A percentile compares a stretch with the other conserved stretches of the same genome.
Evolutionary conservation across 257 asterid species (phyloP).

Genomic region (Leptodermis oblonga): DNA sequence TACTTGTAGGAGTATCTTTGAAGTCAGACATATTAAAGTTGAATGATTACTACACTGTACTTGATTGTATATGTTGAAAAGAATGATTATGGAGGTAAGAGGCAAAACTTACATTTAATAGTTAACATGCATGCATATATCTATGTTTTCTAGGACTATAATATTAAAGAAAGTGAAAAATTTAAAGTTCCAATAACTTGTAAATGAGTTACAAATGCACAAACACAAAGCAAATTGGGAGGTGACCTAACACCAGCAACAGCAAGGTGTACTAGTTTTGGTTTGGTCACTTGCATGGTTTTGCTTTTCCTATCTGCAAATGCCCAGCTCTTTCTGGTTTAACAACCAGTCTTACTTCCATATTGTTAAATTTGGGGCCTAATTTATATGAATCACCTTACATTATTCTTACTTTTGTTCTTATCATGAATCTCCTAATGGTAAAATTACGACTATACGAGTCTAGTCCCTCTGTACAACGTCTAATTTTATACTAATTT

Average conservation of each 20-base stretch:
- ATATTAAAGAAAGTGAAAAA: no score
- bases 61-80: not conserved
- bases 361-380: not conserved
- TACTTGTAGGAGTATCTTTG: not conserved
- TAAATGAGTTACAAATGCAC: not conserved
- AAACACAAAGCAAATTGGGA: conserved; percentile 18
- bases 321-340: conserved; percentile 2
- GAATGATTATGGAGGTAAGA: no score
- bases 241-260: conserved; percentile 27
- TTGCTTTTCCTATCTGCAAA: not conserved
- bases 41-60: not conserved
- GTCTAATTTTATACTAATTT: no score
- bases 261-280: not conserved
- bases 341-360: conserved; percentile 5
- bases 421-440: no score
- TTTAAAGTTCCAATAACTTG: no score
- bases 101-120: no score
- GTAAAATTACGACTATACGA: no score
- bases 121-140: no score
- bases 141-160: no score
- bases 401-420: not conserved
- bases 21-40: not conserved
- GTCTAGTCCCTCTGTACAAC: no score
- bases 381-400: no score
- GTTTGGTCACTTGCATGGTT: not conserved